Evolutionary conservation across 208 protist genomes (phyloP).

Genomic region (Trypanosoma platydactyli): DNA sequence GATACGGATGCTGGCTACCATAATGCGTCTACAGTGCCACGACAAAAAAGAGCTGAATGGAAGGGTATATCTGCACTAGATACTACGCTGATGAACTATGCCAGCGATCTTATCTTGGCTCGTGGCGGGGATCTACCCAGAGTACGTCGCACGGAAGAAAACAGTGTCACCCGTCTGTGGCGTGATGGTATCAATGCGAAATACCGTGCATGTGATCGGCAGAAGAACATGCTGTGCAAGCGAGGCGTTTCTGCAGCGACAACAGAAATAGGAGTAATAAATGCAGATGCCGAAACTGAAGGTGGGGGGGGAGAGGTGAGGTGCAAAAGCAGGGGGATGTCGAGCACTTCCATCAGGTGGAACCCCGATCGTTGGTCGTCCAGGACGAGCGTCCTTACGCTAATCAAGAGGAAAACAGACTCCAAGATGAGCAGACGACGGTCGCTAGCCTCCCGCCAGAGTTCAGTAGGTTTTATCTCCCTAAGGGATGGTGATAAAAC

Average conservation of each 20-base stretch:
- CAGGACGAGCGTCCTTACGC: conserved; percentile 7
- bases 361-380: conserved; percentile 8
- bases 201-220: conserved; percentile 6
- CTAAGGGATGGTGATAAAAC: neutral
- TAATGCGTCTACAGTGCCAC: neutral
- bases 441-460: neutral
- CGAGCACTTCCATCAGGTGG: conserved; percentile 8
- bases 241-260: neutral
- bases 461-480: neutral
- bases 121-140: conserved; percentile 8
- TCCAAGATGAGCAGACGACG: neutral
- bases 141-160: conserved; percentile 42
- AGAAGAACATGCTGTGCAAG: neutral
- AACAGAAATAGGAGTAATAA: neutral
- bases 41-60: conserved; percentile 43
- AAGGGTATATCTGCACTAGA: conserved; percentile 56
- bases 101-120: conserved; percentile 43
- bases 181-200: conserved; percentile 31
- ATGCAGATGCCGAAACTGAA: neutral
- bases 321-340: neutral
- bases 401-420: neutral
- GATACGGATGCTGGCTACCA: neutral
- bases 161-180: conserved; percentile 57
- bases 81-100: conserved; percentile 53
- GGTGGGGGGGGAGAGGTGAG: neutral